These are phyloP conservation scores for Vitis hybrid DNA, from an alignment of 177 flowering plant species.

Conservation along the genomic window DNA sequence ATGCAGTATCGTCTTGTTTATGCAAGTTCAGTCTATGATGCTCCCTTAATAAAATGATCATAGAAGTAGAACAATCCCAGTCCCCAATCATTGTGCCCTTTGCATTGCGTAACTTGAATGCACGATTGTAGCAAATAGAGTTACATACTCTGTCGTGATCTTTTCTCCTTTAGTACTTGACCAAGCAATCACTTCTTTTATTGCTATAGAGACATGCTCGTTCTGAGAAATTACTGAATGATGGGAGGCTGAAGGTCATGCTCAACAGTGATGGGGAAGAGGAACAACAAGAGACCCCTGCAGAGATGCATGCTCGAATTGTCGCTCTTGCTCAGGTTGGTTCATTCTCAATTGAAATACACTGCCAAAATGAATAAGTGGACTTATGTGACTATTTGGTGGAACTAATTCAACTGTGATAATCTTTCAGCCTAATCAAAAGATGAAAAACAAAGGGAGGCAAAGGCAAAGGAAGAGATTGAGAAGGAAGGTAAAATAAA, in stretches of 20 bases:
- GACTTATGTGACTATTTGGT: neutral
- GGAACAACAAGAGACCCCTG: conserved; percentile 71
- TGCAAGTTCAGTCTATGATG: too few species aligned
- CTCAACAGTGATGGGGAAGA: conserved; percentile 80
- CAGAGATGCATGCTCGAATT: conserved; percentile 60
- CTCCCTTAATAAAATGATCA: too few species aligned
- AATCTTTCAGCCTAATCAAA: conserved; percentile 29
- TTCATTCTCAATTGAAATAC: neutral
- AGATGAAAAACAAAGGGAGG: conserved; percentile 44
- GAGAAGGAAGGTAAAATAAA: conserved; percentile 47
- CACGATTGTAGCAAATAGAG: too few species aligned
- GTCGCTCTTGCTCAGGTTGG: conserved; percentile 53
- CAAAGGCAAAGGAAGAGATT: conserved; percentile 42
- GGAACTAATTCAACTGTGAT: neutral
- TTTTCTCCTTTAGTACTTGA: neutral
- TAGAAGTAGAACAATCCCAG: too few species aligned
- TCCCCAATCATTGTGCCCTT: too few species aligned
- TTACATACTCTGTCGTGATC: neutral
- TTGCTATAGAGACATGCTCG: conserved; percentile 71
- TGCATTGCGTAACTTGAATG: too few species aligned
- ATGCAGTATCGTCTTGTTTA: too few species aligned
- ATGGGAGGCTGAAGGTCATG: conserved; percentile 72
- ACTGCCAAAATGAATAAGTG: neutral
- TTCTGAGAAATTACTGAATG: conserved; percentile 69
- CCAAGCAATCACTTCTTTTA: neutral